Percentiles rank a stretch among this genome's conserved stretches.
phyloP scores from a whole-genome alignment of 306 rosid species.

The Fragaria nilgerrensis region DNA sequence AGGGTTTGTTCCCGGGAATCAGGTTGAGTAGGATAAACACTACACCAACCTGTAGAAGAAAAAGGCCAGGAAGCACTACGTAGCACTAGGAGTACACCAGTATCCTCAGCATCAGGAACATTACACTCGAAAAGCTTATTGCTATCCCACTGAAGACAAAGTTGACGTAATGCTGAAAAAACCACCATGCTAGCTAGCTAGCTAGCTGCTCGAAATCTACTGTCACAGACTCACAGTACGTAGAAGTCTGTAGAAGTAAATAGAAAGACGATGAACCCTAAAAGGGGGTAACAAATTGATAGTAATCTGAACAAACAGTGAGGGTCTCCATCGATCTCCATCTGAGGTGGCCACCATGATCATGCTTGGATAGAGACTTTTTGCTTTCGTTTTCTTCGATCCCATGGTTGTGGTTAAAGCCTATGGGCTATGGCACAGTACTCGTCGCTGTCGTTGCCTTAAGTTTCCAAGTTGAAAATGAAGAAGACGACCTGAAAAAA shows the following conservation, averaged over 20 bases:
- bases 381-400: background rate
- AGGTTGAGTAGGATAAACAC: background rate
- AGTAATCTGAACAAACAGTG: background rate
- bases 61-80: background rate
- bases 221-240: background rate
- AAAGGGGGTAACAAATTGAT: background rate
- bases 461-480: background rate
- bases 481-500: background rate
- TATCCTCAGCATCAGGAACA: slow-evolving; percentile 1
- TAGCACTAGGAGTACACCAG: background rate
- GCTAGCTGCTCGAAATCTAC: background rate
- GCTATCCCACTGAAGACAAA: background rate
- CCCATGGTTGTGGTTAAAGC: background rate
- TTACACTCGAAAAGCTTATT: background rate
- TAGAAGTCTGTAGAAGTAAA: background rate
- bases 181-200: background rate
- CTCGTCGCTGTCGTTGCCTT: background rate
- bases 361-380: background rate
- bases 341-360: background rate
- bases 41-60: background rate
- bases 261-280: background rate
- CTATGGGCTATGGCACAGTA: background rate
- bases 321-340: background rate
- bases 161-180: slow-evolving; percentile 4
- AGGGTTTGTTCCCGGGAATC: background rate